Conservation (phyloP, 768 basidiomycete species). For the Leucocoprinus sp. region DNA sequence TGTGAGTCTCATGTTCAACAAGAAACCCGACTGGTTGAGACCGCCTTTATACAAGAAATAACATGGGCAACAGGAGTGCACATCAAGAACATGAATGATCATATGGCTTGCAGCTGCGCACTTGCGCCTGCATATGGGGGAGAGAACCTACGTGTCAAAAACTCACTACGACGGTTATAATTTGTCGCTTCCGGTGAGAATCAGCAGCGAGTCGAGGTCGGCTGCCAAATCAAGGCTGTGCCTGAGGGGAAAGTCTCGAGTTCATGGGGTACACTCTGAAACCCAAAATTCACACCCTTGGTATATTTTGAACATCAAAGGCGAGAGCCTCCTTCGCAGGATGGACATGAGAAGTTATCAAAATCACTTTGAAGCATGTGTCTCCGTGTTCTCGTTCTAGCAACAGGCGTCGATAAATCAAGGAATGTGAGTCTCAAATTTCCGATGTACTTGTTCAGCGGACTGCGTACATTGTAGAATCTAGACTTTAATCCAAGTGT, state of each 20-base stretch:
- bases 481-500: too few relatives aligned
- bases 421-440: too few relatives aligned
- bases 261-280: background rate
- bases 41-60: background rate
- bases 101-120: background rate
- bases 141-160: background rate
- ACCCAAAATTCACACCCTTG: too few relatives aligned
- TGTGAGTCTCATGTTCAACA: constrained; percentile 1
- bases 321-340: too few relatives aligned
- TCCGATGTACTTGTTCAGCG: too few relatives aligned
- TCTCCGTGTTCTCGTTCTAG: too few relatives aligned
- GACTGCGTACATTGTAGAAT: too few relatives aligned
- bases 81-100: background rate
- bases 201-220: background rate
- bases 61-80: background rate
- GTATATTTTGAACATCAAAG: too few relatives aligned
- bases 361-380: too few relatives aligned
- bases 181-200: background rate
- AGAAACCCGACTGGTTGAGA: background rate
- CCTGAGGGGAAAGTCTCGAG: background rate
- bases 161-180: background rate
- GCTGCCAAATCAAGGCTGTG: background rate
- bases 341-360: too few relatives aligned
- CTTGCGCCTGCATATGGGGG: background rate
- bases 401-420: too few relatives aligned